These are phyloP conservation scores for Microsporum canis DNA, from an alignment of 2,329 filamentous ascomycete species.

Conservation along the genomic window DNA sequence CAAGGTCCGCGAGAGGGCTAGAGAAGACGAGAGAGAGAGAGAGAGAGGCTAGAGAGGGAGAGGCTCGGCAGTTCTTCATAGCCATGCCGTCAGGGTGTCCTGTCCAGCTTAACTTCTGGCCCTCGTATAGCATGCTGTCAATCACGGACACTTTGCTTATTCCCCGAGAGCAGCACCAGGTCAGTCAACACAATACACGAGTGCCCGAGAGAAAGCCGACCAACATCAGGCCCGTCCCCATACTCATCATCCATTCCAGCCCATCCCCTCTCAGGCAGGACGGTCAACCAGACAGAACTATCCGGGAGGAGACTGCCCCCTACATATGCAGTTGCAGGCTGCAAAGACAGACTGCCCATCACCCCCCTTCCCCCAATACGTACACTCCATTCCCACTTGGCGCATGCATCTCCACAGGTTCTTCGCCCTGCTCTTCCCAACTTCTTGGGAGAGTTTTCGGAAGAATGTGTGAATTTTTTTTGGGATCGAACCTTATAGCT, in stretches of 20 bases:
- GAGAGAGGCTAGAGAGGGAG: neutral
- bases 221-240: no score
- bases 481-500: conserved; percentile 3
- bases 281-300: no score
- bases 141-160: neutral
- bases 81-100: neutral
- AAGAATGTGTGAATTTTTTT: neutral
- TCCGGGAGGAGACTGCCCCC: neutral
- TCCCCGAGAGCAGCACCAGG: neutral
- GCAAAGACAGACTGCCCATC: neutral
- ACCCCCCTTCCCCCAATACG: neutral
- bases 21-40: neutral
- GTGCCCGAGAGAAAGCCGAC: neutral
- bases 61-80: neutral
- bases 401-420: conserved; percentile 1
- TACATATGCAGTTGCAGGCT: neutral
- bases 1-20: neutral
- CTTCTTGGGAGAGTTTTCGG: conserved; percentile 2
- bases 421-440: neutral
- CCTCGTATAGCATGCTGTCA: neutral
- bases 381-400: neutral
- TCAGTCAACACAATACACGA: no score
- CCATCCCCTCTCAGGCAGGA: no score
- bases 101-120: neutral
- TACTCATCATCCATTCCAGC: no score